Evolutionary conservation across 1,139 yeast species (phyloP), one percentile per base, ranked within the genome.

Genomic region (Suhomyces chickasaworum): DNA sequence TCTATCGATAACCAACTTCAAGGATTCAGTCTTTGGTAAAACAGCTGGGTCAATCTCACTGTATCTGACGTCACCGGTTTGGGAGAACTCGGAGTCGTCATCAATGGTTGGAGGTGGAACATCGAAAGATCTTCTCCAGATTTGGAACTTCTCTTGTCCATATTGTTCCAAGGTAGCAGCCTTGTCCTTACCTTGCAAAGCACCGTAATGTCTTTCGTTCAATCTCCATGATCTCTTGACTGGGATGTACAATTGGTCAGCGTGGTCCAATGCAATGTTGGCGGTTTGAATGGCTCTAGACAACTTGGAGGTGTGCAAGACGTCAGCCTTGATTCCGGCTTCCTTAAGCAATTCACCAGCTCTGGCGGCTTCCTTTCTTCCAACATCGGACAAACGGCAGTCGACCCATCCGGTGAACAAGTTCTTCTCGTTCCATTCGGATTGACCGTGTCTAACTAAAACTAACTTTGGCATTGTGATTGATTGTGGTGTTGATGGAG

Each of bases 381-480:
- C 98, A 60, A 80, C 73, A 53, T 80, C 91, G 48, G 95, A 84
- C 70, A 93, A 83, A 68, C 82, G 80, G 58, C 89, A 95, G 71
- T 91, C 98, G 56, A 91, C 97, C 99, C 99, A 93, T 66, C 99
- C 99, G 71, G 98, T 91, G 85, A 93, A 93, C 63, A 91, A 81
- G 83, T 93, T 91, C 82, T 89, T 89, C 75, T 89, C 96, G 75
- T 91, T 91, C 97, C 97, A 91, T 73, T 89, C 97, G 76, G 96
- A 88, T 81, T 91, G 97, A 66, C 98, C 98, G 93, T 91, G 98
- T 82, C 98, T 86, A 62, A 86, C 88, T 70, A 86, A 77, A 66
- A 86, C 80, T 74, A 86, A 79, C 72, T 84, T 86, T 64, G 85
- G 88, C 79, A 75, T 75, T 54, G 52, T 62, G n/a, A 23, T 16